Percentiles rank a stretch among this genome's conserved stretches.
Conservation (phyloP, 192 early-diverging fungal species). For the Phycomyces nitens region DNA sequence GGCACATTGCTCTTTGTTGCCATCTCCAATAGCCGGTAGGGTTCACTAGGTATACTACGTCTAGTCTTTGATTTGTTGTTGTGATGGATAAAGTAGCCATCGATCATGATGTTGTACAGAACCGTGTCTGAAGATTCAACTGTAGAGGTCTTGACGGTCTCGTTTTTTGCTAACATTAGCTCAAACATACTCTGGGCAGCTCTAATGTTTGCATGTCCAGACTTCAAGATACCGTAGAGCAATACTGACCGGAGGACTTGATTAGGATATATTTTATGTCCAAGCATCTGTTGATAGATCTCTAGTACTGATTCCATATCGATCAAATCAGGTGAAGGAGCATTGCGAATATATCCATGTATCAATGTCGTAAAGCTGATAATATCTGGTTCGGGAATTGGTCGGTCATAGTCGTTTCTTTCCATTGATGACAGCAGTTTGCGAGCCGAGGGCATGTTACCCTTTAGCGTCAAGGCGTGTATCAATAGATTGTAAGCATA, state of each 20-base stretch:
- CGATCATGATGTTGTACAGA: conserved; percentile 31
- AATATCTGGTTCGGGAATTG: conserved; percentile 24
- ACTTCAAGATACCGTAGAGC: conserved; percentile 22
- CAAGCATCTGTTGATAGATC: conserved; percentile 16
- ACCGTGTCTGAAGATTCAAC: neutral
- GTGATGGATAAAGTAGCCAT: conserved; percentile 26
- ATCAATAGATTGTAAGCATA: conserved; percentile 27
- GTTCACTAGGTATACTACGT: conserved; percentile 6
- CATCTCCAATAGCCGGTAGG: conserved; percentile 14
- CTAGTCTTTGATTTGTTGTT: neutral
- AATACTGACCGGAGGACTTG: conserved; percentile 15
- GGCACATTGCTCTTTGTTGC: conserved; percentile 3
- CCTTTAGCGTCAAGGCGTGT: conserved; percentile 9
- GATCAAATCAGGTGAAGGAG: neutral
- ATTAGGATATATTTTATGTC: conserved; percentile 10
- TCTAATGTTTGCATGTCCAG: conserved; percentile 3
- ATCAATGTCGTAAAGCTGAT: conserved; percentile 28
- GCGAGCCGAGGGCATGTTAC: conserved; percentile 11
- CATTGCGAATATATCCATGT: conserved; percentile 18
- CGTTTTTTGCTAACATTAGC: neutral
- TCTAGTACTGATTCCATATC: neutral
- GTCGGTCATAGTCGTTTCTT: neutral
- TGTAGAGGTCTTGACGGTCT: neutral
- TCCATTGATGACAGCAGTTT: conserved; percentile 21
- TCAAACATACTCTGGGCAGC: conserved; percentile 10